Conservation (phyloP, 2,329 filamentous ascomycete genomes). For the Xylaria sp. region DNA sequence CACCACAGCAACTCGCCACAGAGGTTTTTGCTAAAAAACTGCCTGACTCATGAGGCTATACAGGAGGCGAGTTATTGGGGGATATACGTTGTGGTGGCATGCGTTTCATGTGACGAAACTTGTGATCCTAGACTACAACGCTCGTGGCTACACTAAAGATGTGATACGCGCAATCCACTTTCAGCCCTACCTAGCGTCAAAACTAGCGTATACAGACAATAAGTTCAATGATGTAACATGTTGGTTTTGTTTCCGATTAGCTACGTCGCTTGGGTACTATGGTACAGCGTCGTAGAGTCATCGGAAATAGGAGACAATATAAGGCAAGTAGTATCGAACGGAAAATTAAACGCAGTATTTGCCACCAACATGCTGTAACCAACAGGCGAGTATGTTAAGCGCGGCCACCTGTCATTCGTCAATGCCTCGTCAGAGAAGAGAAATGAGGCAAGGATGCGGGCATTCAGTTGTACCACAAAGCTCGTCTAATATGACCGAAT, state of each 20-base stretch:
- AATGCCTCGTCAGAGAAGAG: not conserved
- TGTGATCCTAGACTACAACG: not conserved
- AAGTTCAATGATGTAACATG: constrained; percentile 1
- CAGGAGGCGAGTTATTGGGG: not conserved
- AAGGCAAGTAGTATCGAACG: not conserved
- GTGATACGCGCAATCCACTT: not conserved
- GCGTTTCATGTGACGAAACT: constrained; percentile 1
- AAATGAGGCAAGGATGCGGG: not conserved
- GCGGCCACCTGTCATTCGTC: not conserved
- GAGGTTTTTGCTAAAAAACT: not conserved
- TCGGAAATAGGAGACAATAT: constrained; percentile 12
- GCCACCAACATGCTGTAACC: constrained; percentile 23
- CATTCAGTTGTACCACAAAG: not conserved
- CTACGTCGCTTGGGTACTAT: not conserved
- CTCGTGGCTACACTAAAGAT: not conserved
- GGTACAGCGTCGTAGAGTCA: not conserved
- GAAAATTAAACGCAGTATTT: constrained; percentile 20
- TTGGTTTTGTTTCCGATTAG: not conserved
- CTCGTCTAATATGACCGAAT: not conserved
- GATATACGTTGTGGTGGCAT: no score
- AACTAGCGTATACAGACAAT: not conserved
- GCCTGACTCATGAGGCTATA: not conserved
- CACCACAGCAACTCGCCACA: not conserved
- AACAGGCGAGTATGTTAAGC: not conserved
- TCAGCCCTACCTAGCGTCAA: constrained; percentile 4